Percentiles rank a stretch among this genome's conserved stretches.
Conservation (phyloP, 192 early-diverging fungal species). For the Cladochytrium replicatum region DNA sequence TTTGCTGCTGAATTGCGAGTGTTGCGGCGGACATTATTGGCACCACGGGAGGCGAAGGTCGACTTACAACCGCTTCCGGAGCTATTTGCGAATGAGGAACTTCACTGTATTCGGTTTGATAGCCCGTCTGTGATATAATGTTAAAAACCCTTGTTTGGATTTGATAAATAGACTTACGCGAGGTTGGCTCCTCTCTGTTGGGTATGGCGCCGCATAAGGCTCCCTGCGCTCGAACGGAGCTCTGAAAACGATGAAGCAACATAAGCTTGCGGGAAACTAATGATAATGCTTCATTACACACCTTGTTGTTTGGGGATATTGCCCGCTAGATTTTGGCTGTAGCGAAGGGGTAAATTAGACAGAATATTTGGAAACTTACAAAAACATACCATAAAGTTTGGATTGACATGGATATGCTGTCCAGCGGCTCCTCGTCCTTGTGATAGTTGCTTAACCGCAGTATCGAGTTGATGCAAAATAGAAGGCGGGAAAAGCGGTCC, state of each 20-base stretch:
- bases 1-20: conserved; percentile 23
- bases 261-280: no score
- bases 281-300: no score
- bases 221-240: no score
- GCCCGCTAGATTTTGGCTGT: conserved; percentile 4
- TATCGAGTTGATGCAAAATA: conserved; percentile 41
- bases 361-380: conserved; percentile 6
- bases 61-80: no score
- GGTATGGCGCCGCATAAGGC: no score
- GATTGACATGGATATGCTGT: conserved; percentile 46
- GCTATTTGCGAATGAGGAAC: no score
- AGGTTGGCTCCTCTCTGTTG: no score
- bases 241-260: no score
- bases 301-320: conserved; percentile 16
- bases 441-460: conserved; percentile 18
- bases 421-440: conserved; percentile 13
- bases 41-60: no score
- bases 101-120: conserved; percentile 1
- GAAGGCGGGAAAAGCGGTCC: conserved; percentile 49
- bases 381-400: conserved; percentile 41
- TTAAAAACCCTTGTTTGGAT: conserved; percentile 9
- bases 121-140: neutral
- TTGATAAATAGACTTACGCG: conserved; percentile 22
- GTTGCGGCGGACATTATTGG: neutral
- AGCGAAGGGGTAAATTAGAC: no score